Conservation (phyloP, 306 rosid species). For the Corylus avellana region DNA sequence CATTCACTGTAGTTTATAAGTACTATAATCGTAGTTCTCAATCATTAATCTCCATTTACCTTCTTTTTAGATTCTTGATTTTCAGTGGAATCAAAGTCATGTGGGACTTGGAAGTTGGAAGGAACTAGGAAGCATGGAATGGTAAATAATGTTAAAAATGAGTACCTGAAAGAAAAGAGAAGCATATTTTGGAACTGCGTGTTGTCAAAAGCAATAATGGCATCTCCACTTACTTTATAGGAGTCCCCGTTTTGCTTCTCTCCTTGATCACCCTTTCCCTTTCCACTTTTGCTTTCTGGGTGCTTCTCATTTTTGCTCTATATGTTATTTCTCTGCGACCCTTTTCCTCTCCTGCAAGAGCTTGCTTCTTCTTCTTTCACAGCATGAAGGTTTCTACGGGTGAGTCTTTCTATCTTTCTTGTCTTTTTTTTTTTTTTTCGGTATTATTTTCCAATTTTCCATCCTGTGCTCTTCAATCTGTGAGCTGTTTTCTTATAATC, state of each 20-base stretch:
- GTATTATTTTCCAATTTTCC: background rate
- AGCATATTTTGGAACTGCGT: conserved; percentile 11
- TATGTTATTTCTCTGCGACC: background rate
- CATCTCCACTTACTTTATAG: conserved; percentile 39
- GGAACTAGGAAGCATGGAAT: too few relatives aligned
- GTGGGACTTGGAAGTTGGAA: too few relatives aligned
- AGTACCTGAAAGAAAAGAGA: background rate
- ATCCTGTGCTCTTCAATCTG: background rate
- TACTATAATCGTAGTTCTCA: too few relatives aligned
- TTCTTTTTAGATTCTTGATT: too few relatives aligned
- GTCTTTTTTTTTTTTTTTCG: background rate
- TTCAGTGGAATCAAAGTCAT: too few relatives aligned
- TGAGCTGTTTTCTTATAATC: background rate
- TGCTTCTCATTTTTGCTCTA: background rate
- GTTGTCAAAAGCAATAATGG: conserved; percentile 32
- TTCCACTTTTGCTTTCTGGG: background rate
- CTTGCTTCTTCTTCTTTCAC: conserved; percentile 9
- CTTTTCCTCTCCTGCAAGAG: background rate
- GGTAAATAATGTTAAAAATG: background rate
- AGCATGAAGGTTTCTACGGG: conserved; percentile 38
- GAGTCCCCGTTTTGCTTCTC: background rate
- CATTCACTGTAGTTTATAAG: too few relatives aligned
- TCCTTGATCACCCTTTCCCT: background rate
- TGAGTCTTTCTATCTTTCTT: conserved; percentile 14
- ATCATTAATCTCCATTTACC: too few relatives aligned